Conservation (phyloP, 1,284 basidiomycete genomes). For the Veloboletus limbatus region DNA sequence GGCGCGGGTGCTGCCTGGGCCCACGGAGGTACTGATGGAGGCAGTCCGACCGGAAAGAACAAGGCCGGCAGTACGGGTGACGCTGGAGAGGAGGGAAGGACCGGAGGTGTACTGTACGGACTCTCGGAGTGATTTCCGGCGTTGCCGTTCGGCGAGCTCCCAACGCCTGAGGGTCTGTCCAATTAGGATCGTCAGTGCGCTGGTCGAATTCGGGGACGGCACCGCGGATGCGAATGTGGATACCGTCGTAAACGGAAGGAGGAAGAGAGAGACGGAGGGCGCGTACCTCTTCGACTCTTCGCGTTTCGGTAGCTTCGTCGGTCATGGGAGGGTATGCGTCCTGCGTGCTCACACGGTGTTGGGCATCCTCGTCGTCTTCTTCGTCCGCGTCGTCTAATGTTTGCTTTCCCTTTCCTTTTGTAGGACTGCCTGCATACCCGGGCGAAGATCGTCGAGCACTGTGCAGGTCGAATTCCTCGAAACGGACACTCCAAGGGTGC, state of each 20-base stretch:
- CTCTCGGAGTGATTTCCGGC: conserved; percentile 62
- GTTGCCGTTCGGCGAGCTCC: conserved; percentile 69
- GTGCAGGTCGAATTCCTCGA: conserved; percentile 15
- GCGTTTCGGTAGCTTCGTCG: conserved; percentile 63
- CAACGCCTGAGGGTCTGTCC: conserved; percentile 65
- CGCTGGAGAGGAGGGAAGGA: conserved; percentile 51
- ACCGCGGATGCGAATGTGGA: neutral
- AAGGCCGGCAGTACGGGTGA: conserved; percentile 54
- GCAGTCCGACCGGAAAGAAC: conserved; percentile 35
- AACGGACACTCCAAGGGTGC: conserved; percentile 34
- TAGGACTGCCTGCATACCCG: conserved; percentile 9
- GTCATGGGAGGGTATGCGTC: conserved; percentile 61
- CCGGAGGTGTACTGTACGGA: conserved; percentile 35
- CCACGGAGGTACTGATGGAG: conserved; percentile 28
- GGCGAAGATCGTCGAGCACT: conserved; percentile 15
- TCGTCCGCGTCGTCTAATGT: conserved; percentile 22
- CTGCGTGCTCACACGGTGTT: conserved; percentile 23
- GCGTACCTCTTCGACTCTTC: conserved; percentile 66
- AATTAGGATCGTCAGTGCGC: conserved; percentile 6
- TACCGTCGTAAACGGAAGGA: neutral
- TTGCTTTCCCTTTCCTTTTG: conserved; percentile 31
- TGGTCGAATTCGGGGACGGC: neutral
- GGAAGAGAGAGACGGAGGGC: neutral
- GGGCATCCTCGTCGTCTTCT: conserved; percentile 23
- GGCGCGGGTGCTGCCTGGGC: conserved; percentile 33